phyloP scores from a whole-genome alignment of 2,329 filamentous ascomycete species.

The Penicillium sumatraense region DNA sequence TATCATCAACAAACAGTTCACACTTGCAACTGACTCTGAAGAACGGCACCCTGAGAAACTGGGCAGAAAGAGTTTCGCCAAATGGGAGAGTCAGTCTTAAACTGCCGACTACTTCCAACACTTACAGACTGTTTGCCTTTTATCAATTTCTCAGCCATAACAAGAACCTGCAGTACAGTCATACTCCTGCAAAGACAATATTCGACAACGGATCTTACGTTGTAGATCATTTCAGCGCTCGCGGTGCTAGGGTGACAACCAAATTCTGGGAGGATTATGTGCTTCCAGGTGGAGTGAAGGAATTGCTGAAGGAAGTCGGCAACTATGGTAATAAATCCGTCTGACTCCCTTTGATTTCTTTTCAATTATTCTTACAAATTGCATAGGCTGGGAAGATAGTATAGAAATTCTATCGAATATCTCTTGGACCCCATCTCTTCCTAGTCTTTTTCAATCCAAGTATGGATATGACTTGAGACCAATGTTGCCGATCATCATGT shows the following conservation, averaged over 20 bases:
- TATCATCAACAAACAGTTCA: conserved; percentile 17
- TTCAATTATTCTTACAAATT: no score
- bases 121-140: conserved; percentile 19
- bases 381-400: conserved; percentile 33
- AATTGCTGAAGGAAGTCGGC: conserved; percentile 38
- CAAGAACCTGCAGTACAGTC: conserved; percentile 33
- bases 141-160: conserved; percentile 19
- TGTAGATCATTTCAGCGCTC: conserved; percentile 46
- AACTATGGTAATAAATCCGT: conserved; percentile 31
- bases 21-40: conserved; percentile 15
- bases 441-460: conserved; percentile 32
- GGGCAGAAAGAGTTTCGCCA: conserved; percentile 7
- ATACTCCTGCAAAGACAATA: conserved; percentile 23
- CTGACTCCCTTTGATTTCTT: neutral
- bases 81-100: conserved; percentile 11
- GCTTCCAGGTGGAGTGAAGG: conserved; percentile 34
- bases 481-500: conserved; percentile 40
- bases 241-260: conserved; percentile 40
- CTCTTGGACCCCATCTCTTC: conserved; percentile 44
- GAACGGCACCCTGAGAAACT: conserved; percentile 11
- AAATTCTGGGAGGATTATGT: conserved; percentile 48
- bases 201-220: conserved; percentile 43
- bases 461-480: conserved; percentile 40
- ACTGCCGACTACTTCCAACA: conserved; percentile 6
- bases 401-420: conserved; percentile 38